These are phyloP conservation scores for Aegle marmelos DNA, from an alignment of 345 rosid genomes.

Conservation along the genomic window DNA sequence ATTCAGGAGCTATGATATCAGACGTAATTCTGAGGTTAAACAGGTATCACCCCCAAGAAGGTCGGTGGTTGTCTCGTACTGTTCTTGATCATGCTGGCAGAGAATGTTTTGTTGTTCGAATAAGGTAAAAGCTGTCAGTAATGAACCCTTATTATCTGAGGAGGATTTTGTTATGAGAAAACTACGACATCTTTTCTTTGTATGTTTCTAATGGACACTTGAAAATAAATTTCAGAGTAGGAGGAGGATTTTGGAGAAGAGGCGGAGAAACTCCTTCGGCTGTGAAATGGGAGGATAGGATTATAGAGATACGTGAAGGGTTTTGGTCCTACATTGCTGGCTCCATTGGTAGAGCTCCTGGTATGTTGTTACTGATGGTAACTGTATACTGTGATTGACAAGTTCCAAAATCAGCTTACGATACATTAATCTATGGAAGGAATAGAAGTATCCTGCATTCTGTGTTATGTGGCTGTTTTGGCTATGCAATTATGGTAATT, in stretches of 20 bases:
- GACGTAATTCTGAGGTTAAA: conserved; percentile 71
- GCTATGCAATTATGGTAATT: neutral
- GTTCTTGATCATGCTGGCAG: conserved; percentile 89
- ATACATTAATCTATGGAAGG: neutral
- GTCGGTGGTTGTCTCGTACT: conserved; percentile 91
- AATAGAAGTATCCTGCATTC: neutral
- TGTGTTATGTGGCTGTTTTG: neutral
- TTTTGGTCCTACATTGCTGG: conserved; percentile 85
- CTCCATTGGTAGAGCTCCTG: conserved; percentile 89
- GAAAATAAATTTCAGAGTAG: conserved; percentile 40
- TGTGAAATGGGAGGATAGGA: conserved; percentile 69
- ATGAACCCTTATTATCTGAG: neutral
- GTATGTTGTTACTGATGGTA: conserved; percentile 29
- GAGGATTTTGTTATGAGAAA: neutral
- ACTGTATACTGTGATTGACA: neutral
- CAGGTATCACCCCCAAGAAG: conserved; percentile 73
- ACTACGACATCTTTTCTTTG: neutral
- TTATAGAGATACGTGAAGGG: conserved; percentile 83
- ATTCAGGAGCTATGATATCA: conserved; percentile 91
- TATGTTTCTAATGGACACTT: neutral
- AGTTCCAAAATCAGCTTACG: neutral
- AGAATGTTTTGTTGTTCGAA: conserved; percentile 76
- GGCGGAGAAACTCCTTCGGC: conserved; percentile 72
- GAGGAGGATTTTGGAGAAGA: conserved; percentile 81
- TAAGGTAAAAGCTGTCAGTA: conserved; percentile 40